Percentiles rank a stretch among this genome's conserved stretches.
These are phyloP conservation scores for Gypsophila paniculata DNA, from an alignment of 179 eudicot species.

Conservation along the genomic window DNA sequence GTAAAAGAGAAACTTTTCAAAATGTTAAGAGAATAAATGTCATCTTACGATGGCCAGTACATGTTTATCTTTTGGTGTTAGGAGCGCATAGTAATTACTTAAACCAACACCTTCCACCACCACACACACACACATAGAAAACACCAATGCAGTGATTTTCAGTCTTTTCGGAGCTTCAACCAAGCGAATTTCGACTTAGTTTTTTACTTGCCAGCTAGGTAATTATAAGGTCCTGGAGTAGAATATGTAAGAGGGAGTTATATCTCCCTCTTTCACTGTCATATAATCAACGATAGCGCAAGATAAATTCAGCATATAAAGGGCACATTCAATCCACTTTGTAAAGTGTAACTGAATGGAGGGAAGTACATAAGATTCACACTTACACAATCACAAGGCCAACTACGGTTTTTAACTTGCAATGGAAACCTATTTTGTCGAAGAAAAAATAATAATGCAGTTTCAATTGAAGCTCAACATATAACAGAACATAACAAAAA, in stretches of 20 bases:
- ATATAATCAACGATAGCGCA: background rate
- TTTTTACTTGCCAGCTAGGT: background rate
- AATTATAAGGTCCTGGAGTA: background rate
- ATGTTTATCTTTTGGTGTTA: background rate
- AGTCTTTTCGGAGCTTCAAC: background rate
- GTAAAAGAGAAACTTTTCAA: background rate
- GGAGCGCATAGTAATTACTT: background rate
- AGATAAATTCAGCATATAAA: background rate
- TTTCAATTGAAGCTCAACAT: background rate
- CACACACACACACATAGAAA: background rate
- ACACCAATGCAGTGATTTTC: background rate
- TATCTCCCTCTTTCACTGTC: background rate
- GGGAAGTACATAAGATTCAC: background rate
- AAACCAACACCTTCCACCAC: background rate
- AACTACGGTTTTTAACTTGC: background rate
- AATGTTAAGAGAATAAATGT: background rate
- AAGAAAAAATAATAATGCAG: background rate
- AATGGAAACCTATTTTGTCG: background rate
- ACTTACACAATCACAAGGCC: background rate
- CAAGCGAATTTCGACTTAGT: background rate
- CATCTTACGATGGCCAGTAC: background rate
- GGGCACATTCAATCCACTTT: background rate
- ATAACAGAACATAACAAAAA: background rate
- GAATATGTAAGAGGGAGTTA: background rate
- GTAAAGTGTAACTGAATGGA: background rate